phyloP scores from a whole-genome alignment of 2,329 filamentous ascomycete genomes.

The Aulographum hederae region DNA sequence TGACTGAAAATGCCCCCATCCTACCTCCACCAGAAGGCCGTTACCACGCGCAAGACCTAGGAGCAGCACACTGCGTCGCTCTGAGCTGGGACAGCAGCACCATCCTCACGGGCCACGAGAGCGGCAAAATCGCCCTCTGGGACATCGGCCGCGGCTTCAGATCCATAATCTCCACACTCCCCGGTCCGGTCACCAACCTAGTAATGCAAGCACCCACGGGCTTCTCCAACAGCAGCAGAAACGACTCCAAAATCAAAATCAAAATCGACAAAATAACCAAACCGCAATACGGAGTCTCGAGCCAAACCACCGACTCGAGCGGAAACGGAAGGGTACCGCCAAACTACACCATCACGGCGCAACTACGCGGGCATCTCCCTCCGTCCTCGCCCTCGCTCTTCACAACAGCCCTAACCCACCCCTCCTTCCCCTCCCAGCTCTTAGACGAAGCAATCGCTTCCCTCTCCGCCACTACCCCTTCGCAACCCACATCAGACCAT shows the following conservation, averaged over 20 bases:
- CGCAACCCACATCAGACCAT: too few species aligned
- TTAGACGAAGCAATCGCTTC: too few species aligned
- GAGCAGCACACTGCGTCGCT: conserved; percentile 47
- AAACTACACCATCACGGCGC: conserved; percentile 46
- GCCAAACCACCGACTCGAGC: conserved; percentile 26
- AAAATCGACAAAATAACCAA: conserved; percentile 51
- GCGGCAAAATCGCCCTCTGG: conserved; percentile 66
- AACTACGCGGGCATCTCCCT: too few species aligned
- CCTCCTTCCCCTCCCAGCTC: too few species aligned
- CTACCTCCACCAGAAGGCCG: conserved; percentile 24
- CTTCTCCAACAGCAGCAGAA: conserved; percentile 17
- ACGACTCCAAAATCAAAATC: conserved; percentile 21
- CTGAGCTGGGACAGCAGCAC: conserved; percentile 69
- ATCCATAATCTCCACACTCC: conserved; percentile 51
- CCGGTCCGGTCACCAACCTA: conserved; percentile 69
- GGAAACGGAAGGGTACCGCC: conserved; percentile 24
- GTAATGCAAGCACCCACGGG: conserved; percentile 47
- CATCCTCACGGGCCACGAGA: conserved; percentile 63
- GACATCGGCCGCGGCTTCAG: conserved; percentile 40
- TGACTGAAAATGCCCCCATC: conserved; percentile 24
- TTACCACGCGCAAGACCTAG: conserved; percentile 43
- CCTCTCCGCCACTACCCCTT: too few species aligned
- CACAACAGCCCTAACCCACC: too few species aligned
- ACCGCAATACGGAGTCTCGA: too few species aligned
- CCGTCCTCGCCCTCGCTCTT: too few species aligned